A percentile compares a stretch with the other conserved stretches of the same genome.
phyloP scores from a whole-genome alignment of 768 basidiomycete species.

The Lentinula lateritia region DNA sequence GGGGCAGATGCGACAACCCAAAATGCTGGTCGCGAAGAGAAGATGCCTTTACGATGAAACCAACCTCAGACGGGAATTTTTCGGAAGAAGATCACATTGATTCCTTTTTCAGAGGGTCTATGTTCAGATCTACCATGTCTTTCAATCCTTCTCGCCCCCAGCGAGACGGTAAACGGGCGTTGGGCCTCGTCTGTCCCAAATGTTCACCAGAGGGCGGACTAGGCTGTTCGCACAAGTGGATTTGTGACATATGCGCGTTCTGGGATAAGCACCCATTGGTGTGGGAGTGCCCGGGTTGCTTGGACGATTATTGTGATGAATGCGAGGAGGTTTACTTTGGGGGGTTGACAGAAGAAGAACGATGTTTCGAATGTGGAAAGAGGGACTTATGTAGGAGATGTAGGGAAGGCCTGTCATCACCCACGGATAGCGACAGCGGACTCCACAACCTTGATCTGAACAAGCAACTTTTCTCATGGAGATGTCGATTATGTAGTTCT shows the following conservation, averaged over 20 bases:
- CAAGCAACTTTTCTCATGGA: constrained; percentile 2
- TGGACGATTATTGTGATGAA: constrained; percentile 5
- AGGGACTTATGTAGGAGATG: constrained; percentile 2
- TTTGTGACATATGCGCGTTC: constrained; percentile 7
- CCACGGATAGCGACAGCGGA: background rate
- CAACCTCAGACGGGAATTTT: background rate
- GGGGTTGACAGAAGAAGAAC: background rate
- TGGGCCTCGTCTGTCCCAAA: constrained; percentile 5
- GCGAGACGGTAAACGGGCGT: background rate
- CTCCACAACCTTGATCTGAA: background rate
- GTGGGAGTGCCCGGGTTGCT: constrained; percentile 7
- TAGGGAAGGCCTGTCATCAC: background rate
- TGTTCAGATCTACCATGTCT: background rate
- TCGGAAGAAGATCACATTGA: background rate
- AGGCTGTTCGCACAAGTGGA: constrained; percentile 6
- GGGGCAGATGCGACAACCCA: constrained; percentile 7
- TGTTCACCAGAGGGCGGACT: constrained; percentile 6
- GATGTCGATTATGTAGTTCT: constrained; percentile 1
- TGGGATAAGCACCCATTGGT: constrained; percentile 5
- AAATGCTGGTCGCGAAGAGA: constrained; percentile 4
- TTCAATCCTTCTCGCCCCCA: background rate
- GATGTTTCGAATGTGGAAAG: constrained; percentile 4
- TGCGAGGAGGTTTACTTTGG: background rate
- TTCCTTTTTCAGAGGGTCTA: background rate
- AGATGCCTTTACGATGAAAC: background rate